phyloP scores from a whole-genome alignment of 208 protist species.

The Trypanosoma grayi region DNA sequence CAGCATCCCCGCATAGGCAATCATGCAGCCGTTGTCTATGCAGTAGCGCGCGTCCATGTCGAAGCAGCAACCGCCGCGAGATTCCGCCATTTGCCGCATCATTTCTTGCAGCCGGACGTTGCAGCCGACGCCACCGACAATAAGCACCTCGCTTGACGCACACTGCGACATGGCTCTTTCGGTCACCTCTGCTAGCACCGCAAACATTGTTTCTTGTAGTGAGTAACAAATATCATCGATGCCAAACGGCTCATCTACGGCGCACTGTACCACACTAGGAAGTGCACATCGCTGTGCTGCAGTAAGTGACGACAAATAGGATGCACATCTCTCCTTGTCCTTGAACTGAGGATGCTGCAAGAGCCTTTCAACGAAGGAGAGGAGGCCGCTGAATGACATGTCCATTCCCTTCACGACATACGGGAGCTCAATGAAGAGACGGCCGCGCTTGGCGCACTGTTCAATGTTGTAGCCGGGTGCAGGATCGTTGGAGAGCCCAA shows the following conservation, averaged over 20 bases:
- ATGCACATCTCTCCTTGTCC: conserved; percentile 33
- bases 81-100: conserved; percentile 92
- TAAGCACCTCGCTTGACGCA: conserved; percentile 94
- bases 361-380: conserved; percentile 88
- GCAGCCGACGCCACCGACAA: conserved; percentile 99
- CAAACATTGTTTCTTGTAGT: conserved; percentile 98
- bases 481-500: conserved; percentile 98
- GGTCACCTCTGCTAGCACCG: conserved; percentile 99
- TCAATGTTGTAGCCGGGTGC: conserved; percentile 99
- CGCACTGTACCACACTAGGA: conserved; percentile 30
- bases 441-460: conserved; percentile 87
- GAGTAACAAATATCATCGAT: conserved; percentile 98
- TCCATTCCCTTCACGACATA: conserved; percentile 98
- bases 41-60: conserved; percentile 98
- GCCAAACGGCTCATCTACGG: conserved; percentile 74
- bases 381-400: conserved; percentile 95
- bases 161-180: conserved; percentile 99
- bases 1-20: conserved; percentile 97
- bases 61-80: conserved; percentile 88
- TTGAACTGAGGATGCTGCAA: conserved; percentile 65
- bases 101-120: conserved; percentile 97
- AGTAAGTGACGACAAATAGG: not conserved
- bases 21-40: conserved; percentile 99
- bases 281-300: conserved; percentile 27
- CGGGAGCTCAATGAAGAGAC: conserved; percentile 93